Evolutionary conservation across 2,329 filamentous ascomycete species (phyloP), one percentile per base, ranked within the genome.

Genomic region (Elsinoe necatrix): DNA sequence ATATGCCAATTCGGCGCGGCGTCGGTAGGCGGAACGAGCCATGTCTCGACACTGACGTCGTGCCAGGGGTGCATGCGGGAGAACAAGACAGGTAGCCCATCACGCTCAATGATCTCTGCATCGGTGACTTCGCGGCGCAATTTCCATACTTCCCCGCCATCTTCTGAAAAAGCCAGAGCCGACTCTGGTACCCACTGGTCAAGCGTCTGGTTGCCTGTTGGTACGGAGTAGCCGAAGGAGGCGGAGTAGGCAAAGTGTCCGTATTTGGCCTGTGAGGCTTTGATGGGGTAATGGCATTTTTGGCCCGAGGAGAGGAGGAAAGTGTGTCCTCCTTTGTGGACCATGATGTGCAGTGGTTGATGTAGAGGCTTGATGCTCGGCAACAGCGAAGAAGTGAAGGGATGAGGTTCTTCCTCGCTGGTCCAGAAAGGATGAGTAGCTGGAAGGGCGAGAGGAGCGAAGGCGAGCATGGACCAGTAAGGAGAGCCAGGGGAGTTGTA

Each of bases 191-290:
- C 85, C 66, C 85, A 87, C 65, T 89, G 86, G 67, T 89, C 86
- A 1, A 91, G 78, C 0, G 84, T 84, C 68, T 89, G 87, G 16
- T 83, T 78, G 0, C 87, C 87, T 0, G 86, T 87, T 0, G 87
- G 86, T 0, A 90, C 87, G 0, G 84, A 87, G 71, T 90, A 91
- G 18, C 78, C 86, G 67, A 87, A 91, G 0, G 84, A 80, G 54
- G 84, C 84, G 65, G 82, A 86, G 71, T 91, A 91, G 4, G 86
- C 86, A 66, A 91, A 90, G 59, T 82, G 80, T 47, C 87, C 87
- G 68, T 91, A 91, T 66, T 91, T 91, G 60, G 87, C 85, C 68
- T 91, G 86, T 0, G 86, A 88, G 55, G 85, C 86, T 69, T 87
- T 87, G 75, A 91, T 84, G 0, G 87, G 84, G 66, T 91, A 91